Evolutionary conservation across 352 stramenopile species (phyloP), one percentile per base, ranked within the genome.

Genomic region (Globisporangium alternatum): DNA sequence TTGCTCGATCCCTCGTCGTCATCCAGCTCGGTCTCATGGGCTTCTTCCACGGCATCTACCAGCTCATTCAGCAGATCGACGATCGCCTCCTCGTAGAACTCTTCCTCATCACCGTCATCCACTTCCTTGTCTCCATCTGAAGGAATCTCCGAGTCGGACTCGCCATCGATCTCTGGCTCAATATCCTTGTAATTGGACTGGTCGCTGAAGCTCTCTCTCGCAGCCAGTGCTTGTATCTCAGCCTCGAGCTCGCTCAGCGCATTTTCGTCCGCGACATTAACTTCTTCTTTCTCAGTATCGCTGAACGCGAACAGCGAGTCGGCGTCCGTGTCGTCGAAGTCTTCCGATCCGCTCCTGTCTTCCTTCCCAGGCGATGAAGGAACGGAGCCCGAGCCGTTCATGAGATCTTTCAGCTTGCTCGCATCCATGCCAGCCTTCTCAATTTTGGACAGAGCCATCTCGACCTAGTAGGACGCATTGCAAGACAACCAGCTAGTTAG

Each of bases 381-480:
- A 44, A 21, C 17, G 13, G 41, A 35, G 25, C 48, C 44, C 19
- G 72, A 70, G n/a, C 45, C 44, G 3, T 15, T 54, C 49, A 86
- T 77, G 45, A 86, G 52, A 0, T 73, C 69, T 9, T 77, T 66
- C 1, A 89, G 62, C 1, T 76, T 74, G n/a, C 71, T 87, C 12
- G 69, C 70, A 55, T 87, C 76, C 12, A 86, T 70, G 3, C 82
- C 83, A 10, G 80, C 74, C 60, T 76, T 77, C 41, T 89, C 76
- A 28, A 89, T 82, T 66, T 89, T 89, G 3, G 81, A 88, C 54
- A 90, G 72, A 30, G 79, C 81, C 70, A 88, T 84, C 30, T 92
- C 80, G 7, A 90, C 33, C 83, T 89, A 60, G 15, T 58, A 28
- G 8, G 1, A 33, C 9, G 17, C 41, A 56, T 5, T 10, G 19